Conservation (phyloP, 192 early-diverging fungal species). For the Mortierella hygrophila region DNA sequence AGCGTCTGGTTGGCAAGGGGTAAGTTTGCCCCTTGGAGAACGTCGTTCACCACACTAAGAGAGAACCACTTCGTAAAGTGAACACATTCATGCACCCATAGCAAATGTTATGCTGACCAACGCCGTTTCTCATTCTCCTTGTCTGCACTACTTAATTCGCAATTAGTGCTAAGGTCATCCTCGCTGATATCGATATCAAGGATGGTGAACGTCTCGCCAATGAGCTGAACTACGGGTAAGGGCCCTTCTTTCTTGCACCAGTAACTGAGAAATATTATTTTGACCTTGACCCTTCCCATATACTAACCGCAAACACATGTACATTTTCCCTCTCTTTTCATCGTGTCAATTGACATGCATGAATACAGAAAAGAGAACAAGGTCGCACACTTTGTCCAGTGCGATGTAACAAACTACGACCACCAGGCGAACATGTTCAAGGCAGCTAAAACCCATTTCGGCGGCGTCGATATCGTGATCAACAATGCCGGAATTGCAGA, state of each 20-base stretch:
- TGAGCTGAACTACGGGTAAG: slow-evolving; percentile 37
- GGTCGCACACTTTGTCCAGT: slow-evolving; percentile 59
- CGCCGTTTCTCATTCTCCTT: background rate
- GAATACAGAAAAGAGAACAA: slow-evolving; percentile 26
- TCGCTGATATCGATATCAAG: slow-evolving; percentile 67
- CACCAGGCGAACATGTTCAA: slow-evolving; percentile 55
- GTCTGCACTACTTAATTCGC: background rate
- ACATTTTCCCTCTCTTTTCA: background rate
- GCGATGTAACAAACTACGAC: slow-evolving; percentile 60
- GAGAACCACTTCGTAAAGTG: background rate
- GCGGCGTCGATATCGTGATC: slow-evolving; percentile 67
- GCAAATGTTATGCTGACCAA: background rate
- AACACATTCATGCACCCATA: background rate
- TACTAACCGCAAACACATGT: background rate
- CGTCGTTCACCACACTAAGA: background rate
- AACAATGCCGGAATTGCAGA: slow-evolving; percentile 73
- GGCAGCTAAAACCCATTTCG: slow-evolving; percentile 63
- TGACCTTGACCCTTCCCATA: background rate
- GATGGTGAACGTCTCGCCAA: slow-evolving; percentile 34
- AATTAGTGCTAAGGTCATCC: slow-evolving; percentile 70
- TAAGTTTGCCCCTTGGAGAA: background rate
- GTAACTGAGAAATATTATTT: background rate
- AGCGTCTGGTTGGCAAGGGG: slow-evolving; percentile 63
- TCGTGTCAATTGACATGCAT: background rate
- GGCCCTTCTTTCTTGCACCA: background rate